Base-by-base conservation (phyloP, 2,329 filamentous ascomycete genomes). In the Paradendryphiella salina region DNA sequence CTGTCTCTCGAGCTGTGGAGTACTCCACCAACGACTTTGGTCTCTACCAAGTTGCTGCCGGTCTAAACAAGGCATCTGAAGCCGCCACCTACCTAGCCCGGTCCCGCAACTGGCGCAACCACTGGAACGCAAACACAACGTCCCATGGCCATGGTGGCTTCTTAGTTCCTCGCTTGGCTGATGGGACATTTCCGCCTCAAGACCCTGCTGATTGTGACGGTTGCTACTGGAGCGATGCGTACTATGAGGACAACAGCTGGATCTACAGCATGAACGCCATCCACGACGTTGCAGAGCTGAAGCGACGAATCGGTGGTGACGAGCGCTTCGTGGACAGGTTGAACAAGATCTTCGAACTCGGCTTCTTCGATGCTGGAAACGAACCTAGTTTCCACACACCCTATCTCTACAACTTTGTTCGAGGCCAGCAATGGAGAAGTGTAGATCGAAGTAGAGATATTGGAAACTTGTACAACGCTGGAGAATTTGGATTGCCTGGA, bases 11-110 rank as follows among this genome's bases (percentile, higher is more conserved):
- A 5, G 83, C 85, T 0, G 80, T 88, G 0, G 86, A 89, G 65
- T 89, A 89, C 63, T 78, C 84, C 0, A 78, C 79, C 35, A 89
- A 90, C 63, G 87, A 90, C 66, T 90, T 89, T 59, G 79, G 77
- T 0, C 73, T 90, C 3, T 81, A 83, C 52, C 82, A 86, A 64
- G 83, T 90, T 9, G 87, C 87, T 3, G 69, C 63, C 1, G 85
- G 85, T 0, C 70, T 88, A 2, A 78, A 76, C 1, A 79, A 80
- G 38, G 49, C 61, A 0, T 71, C 72, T 1, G 82, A 85, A 34
- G 80, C 82, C 3, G 54, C 72, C 2, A 85, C 78, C 45, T 89
- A 89, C 58, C 75, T 88, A 20, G 74, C 79, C 37, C 80, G 86
- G 7, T 86, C 84, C 0, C 77, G 80, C 8, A 85, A 88, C 61